phyloP scores from a whole-genome alignment of 2,329 filamentous ascomycete species.

The Beauveria pseudobassiana region DNA sequence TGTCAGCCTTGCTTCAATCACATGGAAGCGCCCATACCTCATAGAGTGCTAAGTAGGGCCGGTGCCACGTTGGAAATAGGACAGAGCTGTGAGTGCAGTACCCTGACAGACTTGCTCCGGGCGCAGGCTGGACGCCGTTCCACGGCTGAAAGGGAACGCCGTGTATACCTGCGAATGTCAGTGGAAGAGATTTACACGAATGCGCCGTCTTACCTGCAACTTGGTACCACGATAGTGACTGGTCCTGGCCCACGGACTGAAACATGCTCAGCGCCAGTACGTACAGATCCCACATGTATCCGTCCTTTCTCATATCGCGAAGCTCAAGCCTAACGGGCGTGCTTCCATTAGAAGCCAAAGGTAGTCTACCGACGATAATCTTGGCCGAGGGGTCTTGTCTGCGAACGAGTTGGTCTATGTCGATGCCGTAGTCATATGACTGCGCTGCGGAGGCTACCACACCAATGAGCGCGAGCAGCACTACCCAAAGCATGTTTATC shows the following conservation, averaged over 20 bases:
- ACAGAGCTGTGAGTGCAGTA: slow-evolving; percentile 73
- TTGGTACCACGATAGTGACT: slow-evolving; percentile 67
- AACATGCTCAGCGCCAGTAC: slow-evolving; percentile 67
- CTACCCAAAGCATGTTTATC: neutral
- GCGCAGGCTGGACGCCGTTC: slow-evolving; percentile 41
- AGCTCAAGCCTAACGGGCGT: slow-evolving; percentile 56
- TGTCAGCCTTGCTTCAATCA: slow-evolving; percentile 12
- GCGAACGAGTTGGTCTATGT: slow-evolving; percentile 31
- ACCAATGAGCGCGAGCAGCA: neutral
- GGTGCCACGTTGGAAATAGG: slow-evolving; percentile 76
- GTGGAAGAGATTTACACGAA: neutral
- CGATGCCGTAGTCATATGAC: slow-evolving; percentile 45
- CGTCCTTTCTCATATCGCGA: slow-evolving; percentile 53
- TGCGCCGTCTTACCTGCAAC: slow-evolving; percentile 53
- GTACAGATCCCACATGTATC: slow-evolving; percentile 68
- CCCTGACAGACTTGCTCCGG: slow-evolving; percentile 50
- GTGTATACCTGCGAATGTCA: slow-evolving; percentile 57
- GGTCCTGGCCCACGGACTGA: slow-evolving; percentile 56
- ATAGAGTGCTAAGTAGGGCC: slow-evolving; percentile 63
- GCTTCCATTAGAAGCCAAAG: slow-evolving; percentile 30
- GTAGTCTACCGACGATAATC: slow-evolving; percentile 38
- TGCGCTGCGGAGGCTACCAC: slow-evolving; percentile 14
- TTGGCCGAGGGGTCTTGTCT: slow-evolving; percentile 28
- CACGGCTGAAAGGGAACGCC: slow-evolving; percentile 59
- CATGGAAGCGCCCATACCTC: slow-evolving; percentile 33